These are phyloP conservation scores for Penicillium hordei DNA, from an alignment of 2,329 filamentous ascomycete species.

Conservation along the genomic window DNA sequence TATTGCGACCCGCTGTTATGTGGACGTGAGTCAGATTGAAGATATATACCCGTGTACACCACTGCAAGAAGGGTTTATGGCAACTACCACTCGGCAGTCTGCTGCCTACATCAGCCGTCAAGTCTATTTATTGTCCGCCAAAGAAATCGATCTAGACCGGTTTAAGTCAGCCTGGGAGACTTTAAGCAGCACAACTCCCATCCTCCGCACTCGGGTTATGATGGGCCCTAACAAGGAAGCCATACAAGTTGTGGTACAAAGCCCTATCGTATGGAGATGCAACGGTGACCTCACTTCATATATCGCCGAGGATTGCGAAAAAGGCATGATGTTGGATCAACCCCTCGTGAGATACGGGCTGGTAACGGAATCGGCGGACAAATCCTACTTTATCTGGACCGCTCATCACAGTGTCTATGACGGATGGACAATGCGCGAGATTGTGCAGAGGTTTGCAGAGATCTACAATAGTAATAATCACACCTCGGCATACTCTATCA, in stretches of 20 bases:
- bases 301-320: no score
- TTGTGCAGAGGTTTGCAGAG: background rate
- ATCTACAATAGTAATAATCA: background rate
- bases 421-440: background rate
- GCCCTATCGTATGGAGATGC: no score
- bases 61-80: background rate
- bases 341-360: background rate
- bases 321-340: background rate
- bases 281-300: no score
- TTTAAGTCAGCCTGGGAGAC: background rate
- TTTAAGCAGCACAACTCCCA: no score
- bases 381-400: background rate
- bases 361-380: no score
- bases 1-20: no score
- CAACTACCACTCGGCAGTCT: background rate
- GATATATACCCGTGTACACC: background rate
- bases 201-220: no score
- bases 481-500: background rate
- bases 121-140: background rate
- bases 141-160: background rate
- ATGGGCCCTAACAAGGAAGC: no score
- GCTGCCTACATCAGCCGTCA: background rate
- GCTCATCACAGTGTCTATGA: background rate
- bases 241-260: no score
- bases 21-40: background rate